Percentiles rank a stretch among this genome's conserved stretches.
Evolutionary conservation across 1,284 basidiomycete species (phyloP).

Genomic region (Boletus subluridellus): DNA sequence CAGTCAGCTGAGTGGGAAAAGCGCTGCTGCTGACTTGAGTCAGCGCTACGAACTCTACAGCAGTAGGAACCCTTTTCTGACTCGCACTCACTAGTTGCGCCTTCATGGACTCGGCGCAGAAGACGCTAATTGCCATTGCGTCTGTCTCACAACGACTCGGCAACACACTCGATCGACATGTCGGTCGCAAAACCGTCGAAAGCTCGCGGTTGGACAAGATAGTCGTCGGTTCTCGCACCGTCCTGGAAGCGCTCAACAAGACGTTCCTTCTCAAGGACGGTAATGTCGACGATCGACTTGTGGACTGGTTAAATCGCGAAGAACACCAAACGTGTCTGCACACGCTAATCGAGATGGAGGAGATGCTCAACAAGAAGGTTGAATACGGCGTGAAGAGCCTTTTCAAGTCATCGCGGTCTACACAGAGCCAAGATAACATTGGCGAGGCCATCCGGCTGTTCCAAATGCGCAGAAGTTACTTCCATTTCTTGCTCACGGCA

Average conservation of each 20-base stretch:
- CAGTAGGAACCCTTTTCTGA: background rate
- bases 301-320: background rate
- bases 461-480: background rate
- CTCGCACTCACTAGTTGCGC: background rate
- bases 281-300: background rate
- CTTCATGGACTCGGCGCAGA: background rate
- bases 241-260: conserved; percentile 2
- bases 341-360: background rate
- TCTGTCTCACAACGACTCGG: background rate
- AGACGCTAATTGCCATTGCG: conserved; percentile 3
- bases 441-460: background rate
- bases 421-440: background rate
- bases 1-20: no score
- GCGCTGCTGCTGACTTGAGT: no score
- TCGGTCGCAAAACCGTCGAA: background rate
- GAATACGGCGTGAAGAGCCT: background rate
- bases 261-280: background rate
- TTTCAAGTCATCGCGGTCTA: background rate
- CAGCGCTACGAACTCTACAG: background rate
- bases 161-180: background rate
- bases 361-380: background rate
- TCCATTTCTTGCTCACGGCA: background rate
- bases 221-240: conserved; percentile 2
- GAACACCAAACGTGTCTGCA: background rate
- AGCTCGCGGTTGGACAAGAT: conserved; percentile 5